These are phyloP conservation scores for Chrysosphaeria jannelii DNA, from an alignment of 2,329 filamentous ascomycete species.

Conservation along the genomic window DNA sequence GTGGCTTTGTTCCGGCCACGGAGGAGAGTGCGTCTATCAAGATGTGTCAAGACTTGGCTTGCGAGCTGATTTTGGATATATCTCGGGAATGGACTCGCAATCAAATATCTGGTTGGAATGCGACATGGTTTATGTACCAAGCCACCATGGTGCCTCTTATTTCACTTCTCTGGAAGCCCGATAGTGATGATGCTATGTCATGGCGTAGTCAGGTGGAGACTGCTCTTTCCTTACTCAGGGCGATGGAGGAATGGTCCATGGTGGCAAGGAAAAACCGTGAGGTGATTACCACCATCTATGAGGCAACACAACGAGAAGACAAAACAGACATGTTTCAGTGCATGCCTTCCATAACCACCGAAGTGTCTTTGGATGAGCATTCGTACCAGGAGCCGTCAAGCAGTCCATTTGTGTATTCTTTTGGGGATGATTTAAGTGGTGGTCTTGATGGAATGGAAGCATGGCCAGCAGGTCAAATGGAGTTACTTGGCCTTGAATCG, in stretches of 20 bases:
- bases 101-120: constrained; percentile 55
- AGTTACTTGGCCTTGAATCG: too few relatives aligned
- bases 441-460: too few relatives aligned
- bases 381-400: too few relatives aligned
- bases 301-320: constrained; percentile 20
- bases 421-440: too few relatives aligned
- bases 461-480: too few relatives aligned
- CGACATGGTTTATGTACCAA: constrained; percentile 57
- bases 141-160: constrained; percentile 53
- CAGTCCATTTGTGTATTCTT: too few relatives aligned
- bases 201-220: constrained; percentile 28
- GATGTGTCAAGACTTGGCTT: constrained; percentile 37
- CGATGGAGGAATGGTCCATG: constrained; percentile 33
- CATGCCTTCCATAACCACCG: too few relatives aligned
- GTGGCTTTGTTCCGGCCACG: constrained; percentile 17
- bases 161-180: constrained; percentile 38
- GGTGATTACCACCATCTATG: constrained; percentile 31
- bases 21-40: constrained; percentile 38
- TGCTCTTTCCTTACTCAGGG: constrained; percentile 27
- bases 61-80: constrained; percentile 42
- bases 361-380: too few relatives aligned
- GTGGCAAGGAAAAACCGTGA: constrained; percentile 30
- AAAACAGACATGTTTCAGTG: too few relatives aligned
- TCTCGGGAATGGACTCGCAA: constrained; percentile 37
- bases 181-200: constrained; percentile 15